These are phyloP conservation scores for Xylariaceae sp. DNA, from an alignment of 2,329 filamentous ascomycete species.

Conservation along the genomic window DNA sequence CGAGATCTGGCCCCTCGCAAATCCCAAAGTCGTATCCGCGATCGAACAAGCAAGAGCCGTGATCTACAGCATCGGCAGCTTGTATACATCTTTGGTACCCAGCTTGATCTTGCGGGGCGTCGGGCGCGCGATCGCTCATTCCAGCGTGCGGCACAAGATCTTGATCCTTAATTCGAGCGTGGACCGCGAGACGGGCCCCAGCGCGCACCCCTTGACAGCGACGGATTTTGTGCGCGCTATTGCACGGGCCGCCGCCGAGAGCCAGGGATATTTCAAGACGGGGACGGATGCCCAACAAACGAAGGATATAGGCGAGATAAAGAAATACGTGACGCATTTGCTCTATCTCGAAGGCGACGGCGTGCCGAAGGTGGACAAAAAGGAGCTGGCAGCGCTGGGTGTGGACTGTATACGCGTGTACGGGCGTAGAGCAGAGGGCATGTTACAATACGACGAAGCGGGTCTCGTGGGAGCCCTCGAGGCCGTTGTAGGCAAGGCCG, in stretches of 20 bases:
- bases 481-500: constrained; percentile 70
- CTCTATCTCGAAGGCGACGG: constrained; percentile 76
- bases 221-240: constrained; percentile 84
- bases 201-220: constrained; percentile 68
- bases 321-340: constrained; percentile 80
- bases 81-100: constrained; percentile 89
- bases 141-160: constrained; percentile 68
- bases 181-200: constrained; percentile 86
- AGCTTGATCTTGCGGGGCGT: constrained; percentile 80
- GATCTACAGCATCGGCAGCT: constrained; percentile 90
- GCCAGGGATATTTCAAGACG: constrained; percentile 55
- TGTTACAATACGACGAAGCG: constrained; percentile 75
- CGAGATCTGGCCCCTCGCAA: constrained; percentile 85
- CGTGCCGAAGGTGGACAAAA: constrained; percentile 73
- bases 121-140: constrained; percentile 60
- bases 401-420: constrained; percentile 81
- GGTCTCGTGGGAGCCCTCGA: constrained; percentile 78
- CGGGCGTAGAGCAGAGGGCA: constrained; percentile 64
- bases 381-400: constrained; percentile 67
- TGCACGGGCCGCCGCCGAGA: constrained; percentile 73
- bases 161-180: constrained; percentile 82
- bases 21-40: constrained; percentile 77
- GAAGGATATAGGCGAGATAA: constrained; percentile 48
- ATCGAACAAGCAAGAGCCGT: constrained; percentile 69
- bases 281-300: too few relatives aligned